Conservation (phyloP, 1,284 basidiomycete genomes). For the Pseudozyma hubeiensis region DNA sequence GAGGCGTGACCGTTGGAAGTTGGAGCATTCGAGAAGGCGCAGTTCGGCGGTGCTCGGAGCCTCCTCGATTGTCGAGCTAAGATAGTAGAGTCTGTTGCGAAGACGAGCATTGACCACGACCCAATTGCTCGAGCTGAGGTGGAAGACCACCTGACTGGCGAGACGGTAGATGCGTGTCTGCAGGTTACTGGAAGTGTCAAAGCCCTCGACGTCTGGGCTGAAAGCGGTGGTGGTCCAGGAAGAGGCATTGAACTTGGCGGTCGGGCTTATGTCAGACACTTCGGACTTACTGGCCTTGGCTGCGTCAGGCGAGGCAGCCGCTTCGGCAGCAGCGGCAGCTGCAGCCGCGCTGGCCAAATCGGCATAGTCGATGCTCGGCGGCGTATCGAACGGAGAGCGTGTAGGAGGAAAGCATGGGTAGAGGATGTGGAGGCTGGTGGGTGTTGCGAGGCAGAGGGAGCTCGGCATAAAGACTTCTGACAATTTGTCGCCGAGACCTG, state of each 20-base stretch:
- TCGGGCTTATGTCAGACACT: conserved; percentile 1
- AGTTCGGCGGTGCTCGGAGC: conserved; percentile 78
- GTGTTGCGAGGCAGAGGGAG: conserved; percentile 52
- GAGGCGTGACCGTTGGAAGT: conserved; percentile 69
- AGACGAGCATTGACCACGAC: conserved; percentile 80
- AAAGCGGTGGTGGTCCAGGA: conserved; percentile 46
- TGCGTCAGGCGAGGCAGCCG: neutral
- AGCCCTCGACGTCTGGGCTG: conserved; percentile 35
- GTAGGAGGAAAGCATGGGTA: conserved; percentile 58
- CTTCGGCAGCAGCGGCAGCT: neutral
- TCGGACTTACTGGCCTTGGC: neutral
- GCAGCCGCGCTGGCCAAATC: conserved; percentile 7
- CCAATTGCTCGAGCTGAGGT: conserved; percentile 92
- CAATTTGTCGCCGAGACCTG: conserved; percentile 24
- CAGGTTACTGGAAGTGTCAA: conserved; percentile 41
- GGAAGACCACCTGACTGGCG: conserved; percentile 82
- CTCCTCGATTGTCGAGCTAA: conserved; percentile 72
- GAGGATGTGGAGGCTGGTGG: conserved; percentile 55
- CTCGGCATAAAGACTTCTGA: conserved; percentile 49
- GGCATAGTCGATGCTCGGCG: conserved; percentile 12
- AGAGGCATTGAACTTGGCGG: conserved; percentile 46
- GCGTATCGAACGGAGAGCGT: conserved; percentile 48
- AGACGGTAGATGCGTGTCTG: conserved; percentile 69
- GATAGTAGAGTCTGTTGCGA: conserved; percentile 77
- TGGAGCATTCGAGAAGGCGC: conserved; percentile 74